A percentile compares a stretch with the other conserved stretches of the same genome.
These are phyloP conservation scores for Calvatia gigantea DNA, from an alignment of 768 basidiomycete genomes.

Conservation along the genomic window DNA sequence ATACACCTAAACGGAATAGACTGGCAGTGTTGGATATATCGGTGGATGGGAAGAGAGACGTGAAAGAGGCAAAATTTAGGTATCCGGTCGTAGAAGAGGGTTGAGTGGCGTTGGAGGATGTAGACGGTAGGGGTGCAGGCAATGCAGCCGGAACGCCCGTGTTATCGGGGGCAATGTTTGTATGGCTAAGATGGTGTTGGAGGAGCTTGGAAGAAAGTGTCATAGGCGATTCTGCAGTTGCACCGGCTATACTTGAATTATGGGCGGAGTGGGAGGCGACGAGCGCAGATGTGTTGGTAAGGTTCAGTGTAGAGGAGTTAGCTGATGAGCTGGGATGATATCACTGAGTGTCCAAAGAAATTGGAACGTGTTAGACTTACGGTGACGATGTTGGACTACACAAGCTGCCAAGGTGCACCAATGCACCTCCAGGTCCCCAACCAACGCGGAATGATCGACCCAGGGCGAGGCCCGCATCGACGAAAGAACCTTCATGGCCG, in stretches of 20 bases:
- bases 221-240: conserved; percentile 30
- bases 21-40: conserved; percentile 74
- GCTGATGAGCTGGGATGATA: conserved; percentile 48
- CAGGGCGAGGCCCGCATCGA: conserved; percentile 82
- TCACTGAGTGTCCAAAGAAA: conserved; percentile 5
- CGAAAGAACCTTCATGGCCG: conserved; percentile 59
- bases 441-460: conserved; percentile 88
- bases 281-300: conserved; percentile 32
- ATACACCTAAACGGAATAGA: conserved; percentile 84
- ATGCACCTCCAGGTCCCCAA: conserved; percentile 80
- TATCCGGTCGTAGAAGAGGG: conserved; percentile 28
- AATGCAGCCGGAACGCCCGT: conserved; percentile 67
- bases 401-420: conserved; percentile 76
- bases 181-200: conserved; percentile 72
- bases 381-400: conserved; percentile 50
- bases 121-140: conserved; percentile 40
- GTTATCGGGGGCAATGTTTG: conserved; percentile 68
- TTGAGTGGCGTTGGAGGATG: conserved; percentile 15
- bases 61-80: conserved; percentile 79
- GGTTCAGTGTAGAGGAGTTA: conserved; percentile 59
- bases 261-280: conserved; percentile 13
- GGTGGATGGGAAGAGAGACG: conserved; percentile 62
- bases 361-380: conserved; percentile 36
- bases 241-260: conserved; percentile 6
- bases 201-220: conserved; percentile 54